Conservation (phyloP, 2,329 filamentous ascomycete species). For the Chaetomium olivaceum region DNA sequence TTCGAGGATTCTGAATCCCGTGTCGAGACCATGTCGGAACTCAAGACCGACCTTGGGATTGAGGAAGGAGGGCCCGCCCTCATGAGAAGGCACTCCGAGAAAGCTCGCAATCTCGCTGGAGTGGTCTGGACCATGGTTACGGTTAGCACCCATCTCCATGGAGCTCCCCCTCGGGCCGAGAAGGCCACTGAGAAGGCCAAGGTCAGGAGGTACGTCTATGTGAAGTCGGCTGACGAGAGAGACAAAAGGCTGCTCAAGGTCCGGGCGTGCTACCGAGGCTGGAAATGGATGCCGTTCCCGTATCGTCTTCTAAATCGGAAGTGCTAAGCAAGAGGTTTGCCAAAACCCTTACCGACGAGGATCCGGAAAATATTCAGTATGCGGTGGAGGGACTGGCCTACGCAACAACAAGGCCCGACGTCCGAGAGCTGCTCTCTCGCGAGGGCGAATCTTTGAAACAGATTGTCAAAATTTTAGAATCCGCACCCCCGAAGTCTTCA, state of each 20-base stretch:
- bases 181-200: background rate
- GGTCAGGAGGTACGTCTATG: background rate
- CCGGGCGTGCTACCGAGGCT: conserved; percentile 22
- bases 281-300: too few species aligned
- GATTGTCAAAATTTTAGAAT: conserved; percentile 64
- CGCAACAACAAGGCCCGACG: conserved; percentile 77
- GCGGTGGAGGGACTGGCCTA: conserved; percentile 92
- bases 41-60: conserved; percentile 57
- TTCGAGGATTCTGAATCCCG: conserved; percentile 66
- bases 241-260: conserved; percentile 57
- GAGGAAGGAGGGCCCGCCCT: conserved; percentile 58
- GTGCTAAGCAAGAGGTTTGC: conserved; percentile 65
- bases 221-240: conserved; percentile 49
- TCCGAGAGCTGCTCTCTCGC: conserved; percentile 77
- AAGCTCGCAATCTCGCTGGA: conserved; percentile 66
- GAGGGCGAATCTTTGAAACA: conserved; percentile 69
- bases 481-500: conserved; percentile 64
- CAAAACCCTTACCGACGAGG: conserved; percentile 64
- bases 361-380: conserved; percentile 62
- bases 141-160: conserved; percentile 43
- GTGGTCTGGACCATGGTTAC: conserved; percentile 78
- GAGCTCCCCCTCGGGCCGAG: conserved; percentile 10
- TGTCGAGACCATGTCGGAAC: conserved; percentile 50
- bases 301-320: conserved; percentile 52
- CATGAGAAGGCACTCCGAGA: conserved; percentile 61